These are phyloP conservation scores for Arthrinium phaeospermum DNA, from an alignment of 2,329 filamentous ascomycete species.

Conservation along the genomic window DNA sequence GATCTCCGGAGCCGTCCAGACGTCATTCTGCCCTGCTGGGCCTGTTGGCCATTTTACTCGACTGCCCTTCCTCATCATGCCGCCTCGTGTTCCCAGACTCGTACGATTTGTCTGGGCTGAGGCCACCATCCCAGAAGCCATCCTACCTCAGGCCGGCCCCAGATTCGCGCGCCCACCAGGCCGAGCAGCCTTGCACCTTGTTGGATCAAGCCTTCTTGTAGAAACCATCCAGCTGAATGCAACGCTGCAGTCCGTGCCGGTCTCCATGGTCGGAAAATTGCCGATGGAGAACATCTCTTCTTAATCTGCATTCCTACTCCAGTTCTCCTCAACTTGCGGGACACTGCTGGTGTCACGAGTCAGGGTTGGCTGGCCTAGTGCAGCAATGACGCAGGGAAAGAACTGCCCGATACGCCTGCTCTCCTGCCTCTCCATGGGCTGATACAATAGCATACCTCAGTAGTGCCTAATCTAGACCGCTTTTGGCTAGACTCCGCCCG, in stretches of 20 bases:
- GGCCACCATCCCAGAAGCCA: background rate
- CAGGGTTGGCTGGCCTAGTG: background rate
- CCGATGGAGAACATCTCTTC: conserved; percentile 12
- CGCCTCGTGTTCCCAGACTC: background rate
- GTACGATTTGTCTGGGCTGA: background rate
- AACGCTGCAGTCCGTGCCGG: conserved; percentile 7
- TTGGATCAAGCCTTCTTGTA: background rate
- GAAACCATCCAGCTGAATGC: background rate
- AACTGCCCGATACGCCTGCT: background rate
- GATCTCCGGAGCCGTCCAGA: background rate
- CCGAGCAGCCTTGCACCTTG: background rate
- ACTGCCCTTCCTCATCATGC: background rate
- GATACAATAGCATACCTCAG: background rate
- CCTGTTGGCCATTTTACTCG: background rate
- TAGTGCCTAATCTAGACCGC: background rate
- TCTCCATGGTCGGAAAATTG: conserved; percentile 13
- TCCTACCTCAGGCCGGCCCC: background rate
- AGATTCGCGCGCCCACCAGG: background rate
- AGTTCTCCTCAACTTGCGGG: conserved; percentile 2
- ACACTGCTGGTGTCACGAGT: background rate
- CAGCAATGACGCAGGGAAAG: conserved; percentile 10
- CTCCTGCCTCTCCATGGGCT: background rate
- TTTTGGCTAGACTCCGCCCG: conserved; percentile 9
- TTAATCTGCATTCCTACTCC: conserved; percentile 6
- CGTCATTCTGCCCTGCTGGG: background rate